phyloP scores from a whole-genome alignment of 2,329 filamentous ascomycete species.

The Mycosphaerella arachidis region DNA sequence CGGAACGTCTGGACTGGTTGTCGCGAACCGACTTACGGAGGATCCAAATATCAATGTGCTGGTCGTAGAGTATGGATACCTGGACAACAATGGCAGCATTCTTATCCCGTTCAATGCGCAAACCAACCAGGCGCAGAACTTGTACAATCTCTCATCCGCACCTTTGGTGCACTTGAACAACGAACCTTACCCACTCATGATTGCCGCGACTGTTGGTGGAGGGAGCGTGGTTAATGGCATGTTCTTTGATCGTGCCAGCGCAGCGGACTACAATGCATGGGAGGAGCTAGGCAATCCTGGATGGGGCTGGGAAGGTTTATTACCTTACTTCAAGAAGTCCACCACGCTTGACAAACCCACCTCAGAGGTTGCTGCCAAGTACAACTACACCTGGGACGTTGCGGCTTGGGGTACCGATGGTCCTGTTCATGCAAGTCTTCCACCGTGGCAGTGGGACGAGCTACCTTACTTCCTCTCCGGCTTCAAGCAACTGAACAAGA shows the following conservation, averaged over 20 bases:
- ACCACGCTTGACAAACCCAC: conserved; percentile 10
- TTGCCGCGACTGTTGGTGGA: conserved; percentile 33
- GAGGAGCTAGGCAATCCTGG: conserved; percentile 22
- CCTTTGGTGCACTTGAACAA: conserved; percentile 22
- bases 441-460: conserved; percentile 11
- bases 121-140: conserved; percentile 6
- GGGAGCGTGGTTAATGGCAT: conserved; percentile 38
- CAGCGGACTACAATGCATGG: conserved; percentile 41
- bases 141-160: conserved; percentile 9
- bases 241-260: conserved; percentile 35
- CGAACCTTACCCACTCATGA: conserved; percentile 14
- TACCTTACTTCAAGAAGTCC: conserved; percentile 22
- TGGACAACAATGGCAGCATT: conserved; percentile 10
- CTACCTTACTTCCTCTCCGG: conserved; percentile 4
- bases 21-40: conserved; percentile 26
- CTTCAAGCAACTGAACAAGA: conserved; percentile 6
- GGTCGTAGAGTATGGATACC: conserved; percentile 6
- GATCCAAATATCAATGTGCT: conserved; percentile 31
- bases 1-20: conserved; percentile 24
- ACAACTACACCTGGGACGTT: conserved; percentile 13
- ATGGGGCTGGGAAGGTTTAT: conserved; percentile 17
- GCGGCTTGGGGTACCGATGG: conserved; percentile 9
- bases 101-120: conserved; percentile 14
- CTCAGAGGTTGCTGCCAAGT: conserved; percentile 17
- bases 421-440: conserved; percentile 11